Base-by-base conservation (phyloP, 2,329 filamentous ascomycete species). In the Sporothrix euskadiensis region DNA sequence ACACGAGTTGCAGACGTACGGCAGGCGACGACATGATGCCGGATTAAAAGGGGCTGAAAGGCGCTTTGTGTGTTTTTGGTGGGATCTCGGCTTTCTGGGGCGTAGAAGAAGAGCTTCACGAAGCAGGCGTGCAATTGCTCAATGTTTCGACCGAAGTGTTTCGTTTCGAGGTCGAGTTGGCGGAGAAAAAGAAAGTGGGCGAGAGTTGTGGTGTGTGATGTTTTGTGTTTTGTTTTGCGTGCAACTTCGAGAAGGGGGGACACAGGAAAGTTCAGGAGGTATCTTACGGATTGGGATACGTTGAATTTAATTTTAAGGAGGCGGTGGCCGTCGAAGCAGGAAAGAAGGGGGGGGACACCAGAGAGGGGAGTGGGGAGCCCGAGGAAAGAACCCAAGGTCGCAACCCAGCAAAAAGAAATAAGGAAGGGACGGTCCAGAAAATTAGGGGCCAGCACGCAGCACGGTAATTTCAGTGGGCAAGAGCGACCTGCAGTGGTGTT, bases 1-100 rank as follows among this genome's bases (percentile, higher is more conserved):
- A 35, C 19, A 30, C 3, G 56, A 32, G 32, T 47, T 65, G 39
- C 2, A 32, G 47, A 81, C 80, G 76, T 81, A 81, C 80, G 77
- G 79, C 80, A 73, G 79, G 79, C 73, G 79, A 78, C 77, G 79
- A 80, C 79, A 80, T 80, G 75, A 71, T 75, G 73, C 71, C 61
- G 69, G 75, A 71, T 69, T 19, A 49, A 73, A 49, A 69, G 63
- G 74, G 71, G 59, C 26, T 65, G 63, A 54, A 32, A 32, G 69
- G 59, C 47, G 63, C 30, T 63, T 59, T 49, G 41, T 49, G 41
- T 49, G 44, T 49, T 9, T 30, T 66, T 71, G 71, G 65, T 41
- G 16, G 52, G 57, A 69, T 66, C 52, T 72, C 59, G 61, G 61
- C 7, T 30, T 52, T 47, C 44, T 56, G 68, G 61, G 52, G 41